Conservation (phyloP, 352 stramenopile species). For the Chrysophaeum taylorii region DNA sequence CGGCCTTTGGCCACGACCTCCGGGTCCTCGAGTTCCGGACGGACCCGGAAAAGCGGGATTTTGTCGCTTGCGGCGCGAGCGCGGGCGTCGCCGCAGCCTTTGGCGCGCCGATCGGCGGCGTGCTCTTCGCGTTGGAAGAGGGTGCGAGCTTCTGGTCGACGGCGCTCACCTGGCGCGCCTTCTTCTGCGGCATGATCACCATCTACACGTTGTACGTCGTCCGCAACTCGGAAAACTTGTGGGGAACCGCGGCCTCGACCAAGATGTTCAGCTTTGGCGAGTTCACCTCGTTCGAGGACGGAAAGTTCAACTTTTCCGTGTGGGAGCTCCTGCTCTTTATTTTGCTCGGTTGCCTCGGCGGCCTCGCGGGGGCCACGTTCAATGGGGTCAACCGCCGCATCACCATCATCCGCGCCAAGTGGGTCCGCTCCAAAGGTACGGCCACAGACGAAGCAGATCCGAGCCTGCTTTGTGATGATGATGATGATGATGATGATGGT, state of each 20-base stretch:
- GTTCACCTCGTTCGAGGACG: constrained; percentile 48
- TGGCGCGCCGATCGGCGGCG: constrained; percentile 83
- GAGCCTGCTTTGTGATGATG: no score
- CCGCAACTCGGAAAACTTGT: constrained; percentile 29
- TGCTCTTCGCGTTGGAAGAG: constrained; percentile 90
- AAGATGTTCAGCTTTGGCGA: constrained; percentile 78
- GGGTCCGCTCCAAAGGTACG: constrained; percentile 47
- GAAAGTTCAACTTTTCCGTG: constrained; percentile 61
- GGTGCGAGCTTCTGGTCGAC: constrained; percentile 89
- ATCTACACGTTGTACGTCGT: constrained; percentile 40
- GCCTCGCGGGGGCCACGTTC: constrained; percentile 88
- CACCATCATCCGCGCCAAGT: constrained; percentile 67
- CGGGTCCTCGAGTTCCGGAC: constrained; percentile 83
- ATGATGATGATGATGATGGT: no score
- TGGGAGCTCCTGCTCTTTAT: constrained; percentile 91
- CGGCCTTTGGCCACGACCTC: constrained; percentile 68
- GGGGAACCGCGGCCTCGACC: constrained; percentile 51
- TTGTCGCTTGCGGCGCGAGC: constrained; percentile 84
- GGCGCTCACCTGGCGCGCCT: constrained; percentile 88
- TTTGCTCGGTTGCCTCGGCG: constrained; percentile 87
- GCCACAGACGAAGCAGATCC: constrained; percentile 32
- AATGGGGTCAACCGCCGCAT: constrained; percentile 85
- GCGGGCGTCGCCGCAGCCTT: constrained; percentile 89
- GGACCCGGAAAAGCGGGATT: constrained; percentile 84
- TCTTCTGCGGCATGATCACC: constrained; percentile 80